Evolutionary conservation across 177 flowering plant species (phyloP), one percentile per base, ranked within the genome.

Genomic region (Vitis hybrid): DNA sequence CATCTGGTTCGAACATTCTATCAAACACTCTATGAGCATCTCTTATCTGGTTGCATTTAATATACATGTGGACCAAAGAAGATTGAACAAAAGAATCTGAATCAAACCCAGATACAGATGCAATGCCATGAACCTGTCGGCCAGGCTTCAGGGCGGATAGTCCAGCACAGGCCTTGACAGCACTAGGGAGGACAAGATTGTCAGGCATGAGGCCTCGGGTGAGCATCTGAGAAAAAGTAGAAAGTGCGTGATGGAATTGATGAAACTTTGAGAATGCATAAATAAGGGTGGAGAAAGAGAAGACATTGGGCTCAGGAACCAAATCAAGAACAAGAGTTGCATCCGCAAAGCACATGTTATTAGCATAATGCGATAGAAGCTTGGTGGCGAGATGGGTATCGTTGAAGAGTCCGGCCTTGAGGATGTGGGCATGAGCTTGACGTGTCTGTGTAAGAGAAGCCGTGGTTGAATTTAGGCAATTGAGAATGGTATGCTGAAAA

Each of bases 101-200:
- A 29, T 54, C 72, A 65, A 80, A 81, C 77, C 97, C 97, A 75
- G 75, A 73, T 13, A 81, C 77, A 13, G 49, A 67, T 0, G 68
- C 84, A 50, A 87, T 60, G 1, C 78, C 79, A 66, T 92, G 97
- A 16, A 89, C 73, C 77, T 82, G 86, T 65, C 78, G 71, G 5
- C 93, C 92, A 1, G 50, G 12, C 29, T 52, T 13, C 12, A 80
- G 67, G 0, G 72, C 73, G 1, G 70, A 72, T 1, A 90, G 50
- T 20, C 74, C 86, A 4, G 91, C 80, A 39, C 94, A 92, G 18
- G 93, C 91, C 76, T 86, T 94, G 75, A 86, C 70, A 15, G 77
- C 77, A 50, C 82, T 82, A 1, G 97, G 98, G 22, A 92, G 11
- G 7, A 89, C 73, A 62, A 52, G 83, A 34, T 64, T 60, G 63